Percentiles rank a stretch among this genome's conserved stretches.
These are phyloP conservation scores for Orychophragmus violaceus DNA, from an alignment of 345 rosid species.

Conservation along the genomic window DNA sequence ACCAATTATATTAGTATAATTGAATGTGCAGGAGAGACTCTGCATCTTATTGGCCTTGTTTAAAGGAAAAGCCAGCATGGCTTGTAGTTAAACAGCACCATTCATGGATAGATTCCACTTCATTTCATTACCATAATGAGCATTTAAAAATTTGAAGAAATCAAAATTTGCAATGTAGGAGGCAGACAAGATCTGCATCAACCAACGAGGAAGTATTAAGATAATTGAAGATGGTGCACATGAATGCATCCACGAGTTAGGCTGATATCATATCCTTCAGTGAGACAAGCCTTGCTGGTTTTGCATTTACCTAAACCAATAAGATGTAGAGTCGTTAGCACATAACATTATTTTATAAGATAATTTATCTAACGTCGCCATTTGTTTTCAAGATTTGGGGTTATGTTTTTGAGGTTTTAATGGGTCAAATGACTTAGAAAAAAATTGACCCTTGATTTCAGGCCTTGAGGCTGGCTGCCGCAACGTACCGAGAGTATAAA, in stretches of 20 bases:
- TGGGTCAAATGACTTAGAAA: no score
- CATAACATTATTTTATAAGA: not conserved
- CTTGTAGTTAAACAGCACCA: not conserved
- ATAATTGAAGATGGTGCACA: not conserved
- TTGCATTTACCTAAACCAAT: not conserved
- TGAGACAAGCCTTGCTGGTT: not conserved
- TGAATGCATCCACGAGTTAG: constrained; percentile 5
- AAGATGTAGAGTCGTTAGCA: not conserved
- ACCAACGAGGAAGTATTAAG: not conserved
- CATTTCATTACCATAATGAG: not conserved
- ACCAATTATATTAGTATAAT: no score
- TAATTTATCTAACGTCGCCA: no score
- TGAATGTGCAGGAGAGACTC: not conserved
- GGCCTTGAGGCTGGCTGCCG: no score
- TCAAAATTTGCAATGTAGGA: constrained; percentile 1
- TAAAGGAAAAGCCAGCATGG: not conserved
- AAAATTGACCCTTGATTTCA: no score
- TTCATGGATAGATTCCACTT: not conserved
- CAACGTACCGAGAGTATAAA: no score
- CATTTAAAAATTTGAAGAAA: not conserved
- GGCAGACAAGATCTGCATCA: constrained; percentile 10
- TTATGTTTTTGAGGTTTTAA: no score
- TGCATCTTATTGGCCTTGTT: not conserved
- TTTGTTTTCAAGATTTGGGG: no score
- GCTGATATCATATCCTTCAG: not conserved